Evolutionary conservation across 1,139 yeast species (phyloP), one percentile per base, ranked within the genome.

Genomic region (Torulaspora pretoriensis): DNA sequence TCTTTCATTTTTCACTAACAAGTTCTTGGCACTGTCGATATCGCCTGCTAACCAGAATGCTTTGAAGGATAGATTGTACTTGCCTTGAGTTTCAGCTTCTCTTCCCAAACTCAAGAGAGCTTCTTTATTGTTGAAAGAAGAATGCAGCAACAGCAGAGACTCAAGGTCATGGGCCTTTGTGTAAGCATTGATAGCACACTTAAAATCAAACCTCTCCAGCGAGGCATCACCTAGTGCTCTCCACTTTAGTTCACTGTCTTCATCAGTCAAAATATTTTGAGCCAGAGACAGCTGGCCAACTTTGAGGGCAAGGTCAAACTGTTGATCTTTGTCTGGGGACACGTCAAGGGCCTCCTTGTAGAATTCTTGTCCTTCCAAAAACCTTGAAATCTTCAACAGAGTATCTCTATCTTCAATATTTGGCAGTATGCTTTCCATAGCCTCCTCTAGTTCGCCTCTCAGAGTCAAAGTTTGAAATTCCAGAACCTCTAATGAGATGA

Each of bases 381-480:
- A 94, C 64, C 97, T 80, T 5, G 97, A 83, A 58, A 92, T 80
- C 65, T 88, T 89, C 55, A 81, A 75, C 57, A 80, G 73, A 61
- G 94, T 96, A 73, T 75, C 62, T 72, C 81, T 54, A 77, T 83
- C 64, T 37, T 75, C 75, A 53, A 80, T 77, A 46, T 77, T 81
- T 38, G 78, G 80, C 38, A 89, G 73, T 48, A 89, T 74, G 50
- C 75, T 75, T 34, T 78, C 81, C 49, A 76, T 71, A 12, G 92
- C 84, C 45, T 81, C 78, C 41, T 83, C 87, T 60, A 90, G 71
- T 60, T 94, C 97, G 41, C 97, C 97, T 66, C 98, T 82, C 70
- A 92, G 75, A 5, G 92, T 96, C 52, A 90, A 79, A 1, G 99
- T 92, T 72, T 92, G 97, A 68, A 89, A 89, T 69, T 90, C 97